A percentile compares a stretch with the other conserved stretches of the same genome.
Evolutionary conservation across 805 yeast genomes (phyloP).

Genomic region (Candida pseudoglaebosa): DNA sequence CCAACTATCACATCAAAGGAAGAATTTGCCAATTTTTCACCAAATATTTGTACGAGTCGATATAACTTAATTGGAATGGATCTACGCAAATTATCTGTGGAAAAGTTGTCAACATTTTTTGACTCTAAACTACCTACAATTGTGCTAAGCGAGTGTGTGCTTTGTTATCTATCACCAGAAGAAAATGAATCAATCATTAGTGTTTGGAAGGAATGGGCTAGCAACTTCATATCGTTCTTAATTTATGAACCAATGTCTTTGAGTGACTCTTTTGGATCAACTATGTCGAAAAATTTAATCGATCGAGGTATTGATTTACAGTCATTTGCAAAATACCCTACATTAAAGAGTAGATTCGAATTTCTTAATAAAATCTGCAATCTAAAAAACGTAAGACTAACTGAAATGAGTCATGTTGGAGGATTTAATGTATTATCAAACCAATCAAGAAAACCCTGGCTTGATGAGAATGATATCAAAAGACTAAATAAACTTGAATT

Average conservation of each 20-base stretch:
- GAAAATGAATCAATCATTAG: constrained; percentile 43
- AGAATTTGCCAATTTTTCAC: constrained; percentile 19
- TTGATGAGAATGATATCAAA: constrained; percentile 31
- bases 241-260: constrained; percentile 73
- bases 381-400: constrained; percentile 31
- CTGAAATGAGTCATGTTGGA: constrained; percentile 44
- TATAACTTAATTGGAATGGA: constrained; percentile 58
- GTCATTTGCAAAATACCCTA: constrained; percentile 50
- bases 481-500: constrained; percentile 56
- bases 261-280: constrained; percentile 58
- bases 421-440: constrained; percentile 30
- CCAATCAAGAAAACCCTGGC: constrained; percentile 35
- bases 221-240: constrained; percentile 26
- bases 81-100: constrained; percentile 34
- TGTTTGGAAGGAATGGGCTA: constrained; percentile 33
- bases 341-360: constrained; percentile 24
- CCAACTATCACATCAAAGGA: constrained; percentile 13
- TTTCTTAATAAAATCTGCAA: constrained; percentile 21
- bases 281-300: constrained; percentile 61
- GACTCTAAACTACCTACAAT: constrained; percentile 49
- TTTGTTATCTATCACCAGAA: constrained; percentile 60
- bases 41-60: constrained; percentile 30
- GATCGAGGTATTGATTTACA: constrained; percentile 61
- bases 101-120: constrained; percentile 15
- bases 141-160: constrained; percentile 68